Percentiles rank a stretch among this genome's conserved stretches.
Evolutionary conservation across 306 rosid genomes (phyloP).

Genomic region (Gleditsia sinensis): DNA sequence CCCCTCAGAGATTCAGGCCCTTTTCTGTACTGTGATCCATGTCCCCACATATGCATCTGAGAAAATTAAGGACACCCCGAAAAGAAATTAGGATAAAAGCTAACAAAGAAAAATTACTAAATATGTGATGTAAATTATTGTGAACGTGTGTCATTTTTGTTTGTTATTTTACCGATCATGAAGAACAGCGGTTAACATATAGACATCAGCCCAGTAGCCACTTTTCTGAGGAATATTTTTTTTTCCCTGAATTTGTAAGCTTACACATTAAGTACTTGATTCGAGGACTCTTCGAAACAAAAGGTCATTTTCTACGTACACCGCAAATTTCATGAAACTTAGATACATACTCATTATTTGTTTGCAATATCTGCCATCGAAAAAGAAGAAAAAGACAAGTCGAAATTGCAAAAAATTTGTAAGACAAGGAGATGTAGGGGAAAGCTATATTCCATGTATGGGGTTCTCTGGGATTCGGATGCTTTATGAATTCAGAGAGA

Average conservation of each 20-base stretch:
- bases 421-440: slow-evolving; percentile 5
- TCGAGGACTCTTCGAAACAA: neutral
- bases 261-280: neutral
- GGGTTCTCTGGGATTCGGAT: slow-evolving; percentile 30
- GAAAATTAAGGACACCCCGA: neutral
- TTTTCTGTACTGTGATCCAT: slow-evolving; percentile 95
- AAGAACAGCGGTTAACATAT: too few species aligned
- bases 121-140: too few species aligned
- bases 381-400: slow-evolving; percentile 20
- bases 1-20: slow-evolving; percentile 98
- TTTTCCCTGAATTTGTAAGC: too few species aligned
- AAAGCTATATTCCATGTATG: slow-evolving; percentile 44
- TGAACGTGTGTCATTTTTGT: neutral
- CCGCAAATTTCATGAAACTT: slow-evolving; percentile 6
- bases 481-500: slow-evolving; percentile 34
- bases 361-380: slow-evolving; percentile 19
- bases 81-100: neutral
- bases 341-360: neutral
- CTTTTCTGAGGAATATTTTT: neutral
- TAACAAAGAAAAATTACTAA: slow-evolving; percentile 11
- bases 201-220: neutral
- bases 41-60: slow-evolving; percentile 99
- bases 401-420: neutral
- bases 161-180: neutral
- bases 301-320: neutral